phyloP scores from a whole-genome alignment of 2,329 filamentous ascomycete species.

The Aspergillus eucalypticola region DNA sequence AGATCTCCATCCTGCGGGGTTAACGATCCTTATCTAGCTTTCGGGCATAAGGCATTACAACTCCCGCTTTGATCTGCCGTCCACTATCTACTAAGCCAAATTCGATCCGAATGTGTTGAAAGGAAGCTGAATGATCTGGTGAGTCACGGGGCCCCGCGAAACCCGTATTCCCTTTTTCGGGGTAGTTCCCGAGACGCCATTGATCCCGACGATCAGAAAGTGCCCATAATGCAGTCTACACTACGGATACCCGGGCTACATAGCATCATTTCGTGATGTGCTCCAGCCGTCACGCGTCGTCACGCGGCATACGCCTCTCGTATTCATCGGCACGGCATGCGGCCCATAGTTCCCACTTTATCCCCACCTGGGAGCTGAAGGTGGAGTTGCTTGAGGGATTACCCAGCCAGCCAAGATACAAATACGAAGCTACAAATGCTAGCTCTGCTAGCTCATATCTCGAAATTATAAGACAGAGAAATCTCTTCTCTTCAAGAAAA shows the following conservation, averaged over 20 bases:
- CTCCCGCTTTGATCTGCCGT: not conserved
- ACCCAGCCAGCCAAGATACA: not conserved
- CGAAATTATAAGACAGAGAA: not conserved
- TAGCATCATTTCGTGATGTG: not conserved
- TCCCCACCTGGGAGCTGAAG: not conserved
- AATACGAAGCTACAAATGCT: not conserved
- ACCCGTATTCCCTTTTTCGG: not conserved
- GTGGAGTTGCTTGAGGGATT: not conserved
- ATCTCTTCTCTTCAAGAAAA: not conserved
- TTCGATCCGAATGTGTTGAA: not conserved
- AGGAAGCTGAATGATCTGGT: not conserved
- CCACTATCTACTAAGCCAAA: not conserved
- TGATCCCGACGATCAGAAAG: not conserved
- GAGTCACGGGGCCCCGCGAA: not conserved
- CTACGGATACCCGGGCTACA: not conserved
- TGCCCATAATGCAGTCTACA: not conserved
- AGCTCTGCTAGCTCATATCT: too few species aligned
- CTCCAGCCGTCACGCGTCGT: not conserved
- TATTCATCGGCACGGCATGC: not conserved
- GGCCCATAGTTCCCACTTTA: not conserved
- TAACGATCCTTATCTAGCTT: not conserved
- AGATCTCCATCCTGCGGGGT: not conserved
- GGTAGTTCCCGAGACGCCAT: not conserved
- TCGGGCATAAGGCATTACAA: not conserved
- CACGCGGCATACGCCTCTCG: not conserved